Evolutionary conservation across 495 filamentous ascomycete species (phyloP), one percentile per base, ranked within the genome.

Genomic region (Evernia prunastri): DNA sequence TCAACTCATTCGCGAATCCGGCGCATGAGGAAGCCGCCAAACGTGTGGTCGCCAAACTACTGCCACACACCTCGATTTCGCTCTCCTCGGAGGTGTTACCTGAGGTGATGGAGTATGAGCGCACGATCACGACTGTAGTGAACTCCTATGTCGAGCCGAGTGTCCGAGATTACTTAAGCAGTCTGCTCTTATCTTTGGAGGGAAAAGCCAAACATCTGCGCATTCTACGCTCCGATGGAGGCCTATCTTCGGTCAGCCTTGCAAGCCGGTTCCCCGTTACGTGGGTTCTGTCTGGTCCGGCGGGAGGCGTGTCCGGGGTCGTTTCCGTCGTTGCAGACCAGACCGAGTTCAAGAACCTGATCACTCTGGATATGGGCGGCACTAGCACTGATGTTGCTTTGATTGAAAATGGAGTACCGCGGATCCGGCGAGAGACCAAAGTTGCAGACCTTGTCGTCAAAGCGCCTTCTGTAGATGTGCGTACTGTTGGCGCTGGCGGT

Each of bases 301-400:
- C 80, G 23, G 79, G 79, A 45, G 79, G 80, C 36, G 80, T 76
- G 4, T 74, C 74, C 49, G 78, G 77, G 40, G 76, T 79, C 18
- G 78, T 77, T 10, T 77, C 79, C 54, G 72, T 77, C 8, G 77
- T 82, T 15, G 74, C 80, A 23, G 76, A 70, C 4, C 73, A 73
- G 39, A 81, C 80, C 0, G 70, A 72, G 9, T 79, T 78, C 60
- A 80, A 80, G 67, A 80, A 82, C 36, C 63, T 82, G 1, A 80
- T 81, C 31, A 82, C 80, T 0, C 45, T 82, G 15, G 80, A 82
- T 57, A 81, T 82, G 78, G 79, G 80, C 13, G 80, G 79, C 8
- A 82, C 80, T 0, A 79, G 76, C 0, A 82, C 79, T 0, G 80
- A 82, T 56, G 76, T 76, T 58, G 78, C 80, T 0, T 66, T 81